Base-by-base conservation (phyloP, 495 filamentous ascomycete species). In the Penicillium canariense region DNA sequence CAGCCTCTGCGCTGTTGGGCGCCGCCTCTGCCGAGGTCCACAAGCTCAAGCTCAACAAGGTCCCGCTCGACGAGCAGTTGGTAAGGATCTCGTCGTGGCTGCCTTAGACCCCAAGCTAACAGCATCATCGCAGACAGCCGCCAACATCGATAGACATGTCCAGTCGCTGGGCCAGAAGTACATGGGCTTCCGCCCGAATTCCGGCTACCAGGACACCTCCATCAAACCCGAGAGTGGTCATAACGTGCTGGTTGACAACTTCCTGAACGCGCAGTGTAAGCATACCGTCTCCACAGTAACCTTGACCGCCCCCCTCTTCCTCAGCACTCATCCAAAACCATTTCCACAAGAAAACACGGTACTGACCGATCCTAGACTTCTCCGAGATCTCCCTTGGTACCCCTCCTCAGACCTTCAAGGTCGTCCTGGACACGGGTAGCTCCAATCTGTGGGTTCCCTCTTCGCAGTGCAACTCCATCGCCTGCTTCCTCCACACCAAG, bases 381-480 rank as follows among this genome's bases (percentile, higher is more conserved):
- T 96, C 94, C 52, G 90, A 96, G 67, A 96, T 99, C 70, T 78
- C 85, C 54, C 82, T 99, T 65, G 95, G 95, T 62, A 92, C 86
- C 22, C 95, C 95, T 42, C 85, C 94, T 23, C 95, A 99, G 75
- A 76, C 75, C 48, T 99, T 99, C 84, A 99, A 99, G 80, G 95
- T 99, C 56, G 87, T 99, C 55, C 85, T 99, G 50, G 95, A 99
- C 68, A 99, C 95, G 23, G 95, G 95, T 57, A 97, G 92, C 80
- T 99, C 95, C 59, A 99, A 99, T 78, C 81, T 99, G 50, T 99
- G 95, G 95, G 95, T 99, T 48, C 95, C 95, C 4, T 96, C 91
- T 2, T 77, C 80, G 12, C 79, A 90, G 60, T 99, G 95, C 72
- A 87, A 84, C 64, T 97, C 93, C 48, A 99, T 99, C 63, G 95